Evolutionary conservation across 768 basidiomycete genomes (phyloP), one percentile per base, ranked within the genome.

Genomic region (Tulasnella calospora): DNA sequence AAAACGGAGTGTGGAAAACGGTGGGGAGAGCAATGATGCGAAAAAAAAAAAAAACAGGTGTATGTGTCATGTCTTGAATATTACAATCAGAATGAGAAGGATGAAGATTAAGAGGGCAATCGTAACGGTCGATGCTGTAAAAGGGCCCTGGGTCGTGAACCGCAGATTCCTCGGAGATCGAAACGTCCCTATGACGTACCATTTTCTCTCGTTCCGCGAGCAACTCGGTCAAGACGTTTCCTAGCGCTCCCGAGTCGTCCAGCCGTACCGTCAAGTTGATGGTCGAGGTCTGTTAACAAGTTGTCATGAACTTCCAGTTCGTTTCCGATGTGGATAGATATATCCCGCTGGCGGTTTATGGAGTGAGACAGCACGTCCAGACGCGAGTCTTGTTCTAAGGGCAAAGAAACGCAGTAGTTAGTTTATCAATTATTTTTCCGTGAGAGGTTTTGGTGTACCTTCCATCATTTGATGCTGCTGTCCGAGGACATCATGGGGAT

Each of bases 241-340:
- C 93, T 86, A 21, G 96, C 97, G 69, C 88, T 83, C 30, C 88
- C 84, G 72, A 99, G 84, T 73, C 93, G 86, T 13, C 85, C 86
- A 19, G 87, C 86, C 13, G 95, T 96, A 61, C 86, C 84, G 78
- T 96, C 94, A 78, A 99, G 83, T 71, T 93, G 94, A 0, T 87
- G 89, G 81, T 98, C 96, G 6, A 98, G 90, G 78, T 92, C 91
- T 81, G 92, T 91, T n/a, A 99, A 85, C 75, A 99, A 84, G 0
- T 93, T 93, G 44, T 90, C 89, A 81, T 99, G 97, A 1, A 92
- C 89, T 78, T 96, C 96, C n/a, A 99, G 86, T 85, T 99, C 97
- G 80, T 92, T 91, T 71, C 94, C 94, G 51, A 99, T 98, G 84
- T 96, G 93, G 17, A 97, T 83, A 0, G 95, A 96, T 21, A 98